These are phyloP conservation scores for Sambucus nigra DNA, from an alignment of 129 eudicot species.

Conservation along the genomic window DNA sequence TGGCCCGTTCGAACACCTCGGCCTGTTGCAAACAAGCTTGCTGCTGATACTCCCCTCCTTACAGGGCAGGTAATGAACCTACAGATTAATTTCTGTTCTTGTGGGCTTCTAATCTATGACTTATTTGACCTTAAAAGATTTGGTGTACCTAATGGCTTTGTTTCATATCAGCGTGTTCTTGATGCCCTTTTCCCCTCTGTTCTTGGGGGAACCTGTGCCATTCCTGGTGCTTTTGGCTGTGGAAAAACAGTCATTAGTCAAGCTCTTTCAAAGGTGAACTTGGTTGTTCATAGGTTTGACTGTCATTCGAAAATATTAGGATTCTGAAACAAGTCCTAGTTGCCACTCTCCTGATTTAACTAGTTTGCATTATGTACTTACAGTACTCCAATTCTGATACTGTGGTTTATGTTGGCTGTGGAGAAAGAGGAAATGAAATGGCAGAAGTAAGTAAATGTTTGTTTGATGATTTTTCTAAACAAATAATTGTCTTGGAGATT, in stretches of 20 bases:
- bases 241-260: slow-evolving; percentile 99
- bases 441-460: slow-evolving; percentile 69
- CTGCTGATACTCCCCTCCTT: slow-evolving; percentile 96
- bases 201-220: slow-evolving; percentile 99
- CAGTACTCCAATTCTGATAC: slow-evolving; percentile 99
- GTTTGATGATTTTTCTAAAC: neutral
- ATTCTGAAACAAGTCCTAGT: neutral
- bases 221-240: slow-evolving; percentile 99
- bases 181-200: slow-evolving; percentile 99
- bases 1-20: slow-evolving; percentile 99
- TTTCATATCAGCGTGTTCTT: slow-evolving; percentile 78
- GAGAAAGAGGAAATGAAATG: slow-evolving; percentile 99
- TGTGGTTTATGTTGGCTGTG: slow-evolving; percentile 99
- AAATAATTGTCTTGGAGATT: neutral
- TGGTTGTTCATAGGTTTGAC: neutral
- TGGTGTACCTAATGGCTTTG: slow-evolving; percentile 16
- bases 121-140: slow-evolving; percentile 10
- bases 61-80: slow-evolving; percentile 76
- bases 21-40: slow-evolving; percentile 96
- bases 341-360: slow-evolving; percentile 2
- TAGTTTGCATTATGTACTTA: slow-evolving; percentile 16
- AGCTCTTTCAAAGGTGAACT: slow-evolving; percentile 91
- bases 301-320: neutral
- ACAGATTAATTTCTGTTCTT: neutral
- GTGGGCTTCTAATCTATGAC: neutral